These are phyloP conservation scores for Eucalyptus pauciflora DNA, from an alignment of 345 rosid species.

Conservation along the genomic window DNA sequence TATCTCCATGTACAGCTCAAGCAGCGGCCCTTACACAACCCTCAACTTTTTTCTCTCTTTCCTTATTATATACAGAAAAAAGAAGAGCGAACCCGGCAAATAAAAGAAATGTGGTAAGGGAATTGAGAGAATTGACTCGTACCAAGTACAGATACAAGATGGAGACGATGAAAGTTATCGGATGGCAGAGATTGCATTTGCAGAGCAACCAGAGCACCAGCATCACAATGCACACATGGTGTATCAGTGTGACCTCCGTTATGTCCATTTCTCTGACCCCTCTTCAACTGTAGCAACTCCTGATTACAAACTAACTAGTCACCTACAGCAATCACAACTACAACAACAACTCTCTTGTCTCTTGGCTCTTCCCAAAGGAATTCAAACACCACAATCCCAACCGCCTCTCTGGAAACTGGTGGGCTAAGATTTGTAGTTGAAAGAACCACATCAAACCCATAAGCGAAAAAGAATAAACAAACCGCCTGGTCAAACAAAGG, in stretches of 20 bases:
- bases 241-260: slow-evolving; percentile 47
- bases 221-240: slow-evolving; percentile 66
- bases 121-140: not conserved
- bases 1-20: not conserved
- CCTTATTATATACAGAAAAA: not conserved
- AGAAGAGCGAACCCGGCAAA: not conserved
- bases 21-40: not conserved
- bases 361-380: not conserved
- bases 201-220: slow-evolving; percentile 56
- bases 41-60: not conserved
- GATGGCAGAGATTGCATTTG: slow-evolving; percentile 37
- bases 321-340: not conserved
- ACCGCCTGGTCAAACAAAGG: not conserved
- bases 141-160: slow-evolving; percentile 72
- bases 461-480: not conserved
- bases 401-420: not conserved
- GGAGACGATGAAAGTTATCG: slow-evolving; percentile 41
- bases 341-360: not conserved
- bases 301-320: not conserved
- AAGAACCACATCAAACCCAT: not conserved
- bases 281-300: not conserved
- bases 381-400: not conserved
- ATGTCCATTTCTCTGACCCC: slow-evolving; percentile 3
- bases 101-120: not conserved
- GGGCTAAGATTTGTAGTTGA: not conserved